These are phyloP conservation scores for Alopecurus myosuroides DNA, from an alignment of 176 grass and related monocot species.

Conservation along the genomic window DNA sequence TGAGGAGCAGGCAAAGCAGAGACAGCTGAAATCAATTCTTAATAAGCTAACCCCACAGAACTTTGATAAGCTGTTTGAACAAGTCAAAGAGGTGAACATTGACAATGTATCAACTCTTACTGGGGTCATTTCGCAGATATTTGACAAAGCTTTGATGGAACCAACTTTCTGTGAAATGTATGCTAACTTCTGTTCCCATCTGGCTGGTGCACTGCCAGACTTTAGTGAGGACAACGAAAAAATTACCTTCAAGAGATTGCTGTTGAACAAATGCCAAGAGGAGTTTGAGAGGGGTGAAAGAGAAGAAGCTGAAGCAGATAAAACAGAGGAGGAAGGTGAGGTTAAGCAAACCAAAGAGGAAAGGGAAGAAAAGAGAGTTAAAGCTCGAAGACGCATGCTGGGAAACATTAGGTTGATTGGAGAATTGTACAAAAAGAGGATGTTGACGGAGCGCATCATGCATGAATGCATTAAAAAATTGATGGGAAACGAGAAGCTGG, in stretches of 20 bases:
- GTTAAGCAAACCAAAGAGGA: constrained; percentile 78
- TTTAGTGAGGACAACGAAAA: constrained; percentile 78
- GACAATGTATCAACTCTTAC: constrained; percentile 62
- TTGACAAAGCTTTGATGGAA: constrained; percentile 97
- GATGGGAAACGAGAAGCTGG: constrained; percentile 60
- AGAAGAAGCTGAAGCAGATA: constrained; percentile 90
- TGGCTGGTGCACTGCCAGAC: constrained; percentile 65
- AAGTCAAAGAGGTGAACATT: constrained; percentile 82
- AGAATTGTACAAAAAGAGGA: constrained; percentile 92
- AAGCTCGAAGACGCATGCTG: constrained; percentile 77
- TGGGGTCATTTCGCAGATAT: constrained; percentile 93
- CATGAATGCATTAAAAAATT: constrained; percentile 95
- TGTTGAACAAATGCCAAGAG: constrained; percentile 93
- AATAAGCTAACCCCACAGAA: constrained; percentile 95
- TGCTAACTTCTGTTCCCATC: constrained; percentile 71
- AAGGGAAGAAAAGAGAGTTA: constrained; percentile 73
- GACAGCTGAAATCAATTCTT: constrained; percentile 81
- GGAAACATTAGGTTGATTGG: constrained; percentile 97
- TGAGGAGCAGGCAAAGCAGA: constrained; percentile 65
- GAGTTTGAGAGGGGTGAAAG: constrained; percentile 95
- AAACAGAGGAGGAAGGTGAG: constrained; percentile 90
- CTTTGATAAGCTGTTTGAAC: constrained; percentile 87
- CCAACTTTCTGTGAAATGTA: constrained; percentile 99
- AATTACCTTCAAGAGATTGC: constrained; percentile 85
- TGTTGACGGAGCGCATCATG: constrained; percentile 95